Conservation (phyloP, 352 stramenopile genomes). For the Pythium scleroteichum region DNA sequence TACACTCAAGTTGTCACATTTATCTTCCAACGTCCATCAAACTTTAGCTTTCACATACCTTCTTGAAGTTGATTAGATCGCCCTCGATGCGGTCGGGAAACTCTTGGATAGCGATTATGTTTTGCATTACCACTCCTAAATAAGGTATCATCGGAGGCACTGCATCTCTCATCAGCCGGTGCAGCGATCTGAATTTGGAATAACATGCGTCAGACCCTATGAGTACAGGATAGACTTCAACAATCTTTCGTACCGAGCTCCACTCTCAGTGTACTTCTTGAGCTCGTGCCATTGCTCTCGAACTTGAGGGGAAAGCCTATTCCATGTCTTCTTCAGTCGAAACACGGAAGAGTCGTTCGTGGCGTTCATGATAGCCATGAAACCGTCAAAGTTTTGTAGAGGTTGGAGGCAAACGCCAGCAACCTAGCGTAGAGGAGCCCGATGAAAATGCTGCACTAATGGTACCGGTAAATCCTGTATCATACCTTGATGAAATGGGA, state of each 20-base stretch:
- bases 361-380: constrained; percentile 91
- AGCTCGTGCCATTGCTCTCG: constrained; percentile 84
- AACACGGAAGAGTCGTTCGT: constrained; percentile 88
- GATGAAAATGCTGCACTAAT: neutral
- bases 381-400: constrained; percentile 86
- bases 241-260: constrained; percentile 39
- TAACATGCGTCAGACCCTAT: constrained; percentile 1
- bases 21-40: neutral
- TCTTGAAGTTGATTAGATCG: constrained; percentile 88
- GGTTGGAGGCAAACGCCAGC: constrained; percentile 71
- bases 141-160: constrained; percentile 77
- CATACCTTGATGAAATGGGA: constrained; percentile 82
- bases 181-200: constrained; percentile 40
- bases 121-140: constrained; percentile 84
- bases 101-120: constrained; percentile 82
- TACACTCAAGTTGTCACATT: constrained; percentile 8
- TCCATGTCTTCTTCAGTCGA: constrained; percentile 87
- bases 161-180: constrained; percentile 80
- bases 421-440: constrained; percentile 32
- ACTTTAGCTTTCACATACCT: constrained; percentile 33
- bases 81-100: constrained; percentile 76
- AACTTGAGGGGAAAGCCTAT: constrained; percentile 58
- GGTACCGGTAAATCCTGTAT: neutral
- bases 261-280: constrained; percentile 83
- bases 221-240: neutral